These are phyloP conservation scores for Auricularia sp. DNA, from an alignment of 768 basidiomycete species.

Conservation along the genomic window DNA sequence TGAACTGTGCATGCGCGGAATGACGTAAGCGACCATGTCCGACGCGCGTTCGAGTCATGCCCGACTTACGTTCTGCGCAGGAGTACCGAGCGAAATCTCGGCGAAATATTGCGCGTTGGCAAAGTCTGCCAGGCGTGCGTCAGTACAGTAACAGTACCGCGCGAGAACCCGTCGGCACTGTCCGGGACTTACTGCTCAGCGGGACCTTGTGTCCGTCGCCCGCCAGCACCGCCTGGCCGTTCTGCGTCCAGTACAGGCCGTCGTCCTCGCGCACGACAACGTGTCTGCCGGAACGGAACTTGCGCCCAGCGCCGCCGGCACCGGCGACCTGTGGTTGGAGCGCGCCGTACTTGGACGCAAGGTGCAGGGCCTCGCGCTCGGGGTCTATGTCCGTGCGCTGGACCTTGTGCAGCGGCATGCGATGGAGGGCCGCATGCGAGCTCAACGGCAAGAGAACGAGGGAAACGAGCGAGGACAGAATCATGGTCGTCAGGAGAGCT, in stretches of 20 bases:
- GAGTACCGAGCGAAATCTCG: conserved; percentile 73
- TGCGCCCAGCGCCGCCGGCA: conserved; percentile 62
- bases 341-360: conserved; percentile 88
- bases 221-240: conserved; percentile 37
- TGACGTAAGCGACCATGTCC: conserved; percentile 7
- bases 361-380: conserved; percentile 65
- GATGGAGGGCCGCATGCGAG: conserved; percentile 54
- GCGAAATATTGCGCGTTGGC: conserved; percentile 97
- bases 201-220: conserved; percentile 81
- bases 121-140: conserved; percentile 51
- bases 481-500: conserved; percentile 19
- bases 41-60: neutral
- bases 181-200: conserved; percentile 64
- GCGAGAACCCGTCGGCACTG: no score
- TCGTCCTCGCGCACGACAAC: conserved; percentile 35
- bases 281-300: conserved; percentile 33
- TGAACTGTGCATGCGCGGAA: conserved; percentile 43
- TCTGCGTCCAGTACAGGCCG: conserved; percentile 70
- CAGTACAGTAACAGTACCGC: conserved; percentile 3
- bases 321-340: conserved; percentile 50
- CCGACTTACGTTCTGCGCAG: conserved; percentile 61
- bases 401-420: conserved; percentile 83
- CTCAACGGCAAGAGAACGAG: conserved; percentile 31
- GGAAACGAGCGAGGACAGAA: conserved; percentile 31
- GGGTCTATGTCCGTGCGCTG: conserved; percentile 48